Percentiles rank a stretch among this genome's conserved stretches.
Conservation (phyloP, 139 green algal species). For the Auxenochlorella pyrenoidosa region DNA sequence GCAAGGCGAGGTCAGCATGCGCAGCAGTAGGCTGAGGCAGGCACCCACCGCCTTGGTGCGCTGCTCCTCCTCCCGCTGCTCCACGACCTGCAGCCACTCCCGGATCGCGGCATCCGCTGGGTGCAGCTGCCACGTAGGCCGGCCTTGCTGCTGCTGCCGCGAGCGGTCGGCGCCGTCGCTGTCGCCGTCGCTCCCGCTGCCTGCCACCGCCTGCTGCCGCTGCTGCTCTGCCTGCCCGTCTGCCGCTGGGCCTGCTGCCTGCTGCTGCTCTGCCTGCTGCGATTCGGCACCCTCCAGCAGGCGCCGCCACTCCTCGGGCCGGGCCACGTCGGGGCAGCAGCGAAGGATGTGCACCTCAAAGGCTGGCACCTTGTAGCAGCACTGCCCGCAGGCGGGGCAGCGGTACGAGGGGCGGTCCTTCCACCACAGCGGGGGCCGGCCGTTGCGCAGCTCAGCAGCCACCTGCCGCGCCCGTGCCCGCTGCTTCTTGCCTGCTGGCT, state of each 20-base stretch:
- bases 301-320: neutral
- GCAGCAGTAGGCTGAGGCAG: neutral
- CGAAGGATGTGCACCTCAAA: conserved; percentile 43
- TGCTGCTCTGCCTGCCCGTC: neutral
- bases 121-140: neutral
- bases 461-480: too few relatives aligned
- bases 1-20: neutral
- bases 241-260: neutral
- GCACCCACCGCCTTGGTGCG: conserved; percentile 9
- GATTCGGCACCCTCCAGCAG: neutral
- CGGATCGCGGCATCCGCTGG: conserved; percentile 21
- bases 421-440: conserved; percentile 16
- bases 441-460: neutral
- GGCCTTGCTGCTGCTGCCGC: neutral
- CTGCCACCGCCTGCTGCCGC: neutral
- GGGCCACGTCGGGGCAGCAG: conserved; percentile 58
- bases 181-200: neutral
- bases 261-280: neutral
- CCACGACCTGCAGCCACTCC: neutral
- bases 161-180: neutral
- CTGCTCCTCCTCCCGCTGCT: conserved; percentile 22
- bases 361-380: conserved; percentile 24
- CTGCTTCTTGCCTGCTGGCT: neutral
- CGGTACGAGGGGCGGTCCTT: conserved; percentile 24
- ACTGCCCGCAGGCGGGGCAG: conserved; percentile 58